Base-by-base conservation (phyloP, 208 protist genomes). In the Lotmaria passim region DNA sequence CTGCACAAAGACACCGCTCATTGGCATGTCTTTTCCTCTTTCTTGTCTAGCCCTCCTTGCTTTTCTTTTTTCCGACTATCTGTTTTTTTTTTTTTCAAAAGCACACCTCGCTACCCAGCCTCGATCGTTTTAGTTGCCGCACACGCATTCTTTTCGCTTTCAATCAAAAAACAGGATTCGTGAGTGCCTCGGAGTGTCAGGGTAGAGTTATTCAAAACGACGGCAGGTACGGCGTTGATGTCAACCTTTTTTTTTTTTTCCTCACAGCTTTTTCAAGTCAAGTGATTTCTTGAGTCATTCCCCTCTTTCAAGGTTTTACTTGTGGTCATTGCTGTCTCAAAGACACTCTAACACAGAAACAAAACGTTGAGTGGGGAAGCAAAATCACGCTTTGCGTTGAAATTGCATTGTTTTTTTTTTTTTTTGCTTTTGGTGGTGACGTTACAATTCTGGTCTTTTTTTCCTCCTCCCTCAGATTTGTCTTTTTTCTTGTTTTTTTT, bases 351-450 rank as follows among this genome's bases (percentile, higher is more conserved):
- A n/a, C n/a, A n/a, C n/a, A n/a, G n/a, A n/a, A n/a, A n/a, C n/a
- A n/a, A n/a, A n/a, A n/a, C n/a, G n/a, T n/a, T n/a, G n/a, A n/a
- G n/a, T n/a, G n/a, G n/a, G n/a, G n/a, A n/a, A n/a, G n/a, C n/a
- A n/a, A n/a, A n/a, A n/a, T n/a, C n/a, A n/a, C n/a, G n/a, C n/a
- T n/a, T n/a, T 57, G 38, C 26, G 33, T 36, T 57, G 6, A 19
- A 19, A 44, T 63, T 65, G 48, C 68, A 56, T 58, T 44, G 56
- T 57, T 44, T 62, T 50, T 68, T 48, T 43, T 55, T 66, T 57
- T 48, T 33, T 69, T 34, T 15, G 38, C 58, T 33, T 67, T 36
- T 67, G 39, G 8, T 48, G 19, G 24, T 39, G 19, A 48, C 41
- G 7, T 19, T 3, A 12, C 14, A 2, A 34, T 55, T 66, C 51